Conservation (phyloP, 768 basidiomycete genomes). For the Rhodotorula kratochvilovae region DNA sequence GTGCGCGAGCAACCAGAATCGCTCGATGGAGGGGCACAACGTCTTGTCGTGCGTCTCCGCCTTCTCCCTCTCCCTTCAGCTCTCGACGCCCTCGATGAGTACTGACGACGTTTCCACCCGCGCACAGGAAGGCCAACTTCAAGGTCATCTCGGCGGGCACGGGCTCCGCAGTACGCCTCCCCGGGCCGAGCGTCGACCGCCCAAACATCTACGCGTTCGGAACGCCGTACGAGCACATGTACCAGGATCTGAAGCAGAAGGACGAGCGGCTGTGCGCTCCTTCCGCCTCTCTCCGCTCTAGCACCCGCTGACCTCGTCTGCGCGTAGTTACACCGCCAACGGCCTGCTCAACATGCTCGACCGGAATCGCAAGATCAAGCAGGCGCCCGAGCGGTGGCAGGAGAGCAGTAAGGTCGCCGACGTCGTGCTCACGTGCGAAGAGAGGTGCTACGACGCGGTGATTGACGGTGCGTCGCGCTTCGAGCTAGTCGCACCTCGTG, state of each 20-base stretch:
- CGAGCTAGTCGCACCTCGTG: neutral
- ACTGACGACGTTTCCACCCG: neutral
- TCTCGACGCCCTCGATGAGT: neutral
- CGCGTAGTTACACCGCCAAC: slow-evolving; percentile 76
- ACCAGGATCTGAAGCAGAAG: slow-evolving; percentile 77
- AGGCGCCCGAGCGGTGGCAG: slow-evolving; percentile 95
- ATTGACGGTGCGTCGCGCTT: slow-evolving; percentile 71
- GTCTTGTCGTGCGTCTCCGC: slow-evolving; percentile 69
- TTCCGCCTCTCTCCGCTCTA: neutral
- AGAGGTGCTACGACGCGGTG: slow-evolving; percentile 95
- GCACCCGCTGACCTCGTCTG: neutral
- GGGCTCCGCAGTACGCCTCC: slow-evolving; percentile 91
- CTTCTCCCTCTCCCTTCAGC: slow-evolving; percentile 1
- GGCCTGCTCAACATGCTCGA: slow-evolving; percentile 94
- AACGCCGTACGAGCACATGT: slow-evolving; percentile 93
- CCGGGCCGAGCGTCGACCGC: slow-evolving; percentile 92
- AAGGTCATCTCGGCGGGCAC: slow-evolving; percentile 92
- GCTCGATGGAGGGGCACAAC: slow-evolving; percentile 84
- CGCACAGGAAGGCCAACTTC: slow-evolving; percentile 75
- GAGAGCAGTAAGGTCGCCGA: slow-evolving; percentile 84
- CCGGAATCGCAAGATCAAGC: slow-evolving; percentile 83
- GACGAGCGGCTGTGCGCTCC: slow-evolving; percentile 70
- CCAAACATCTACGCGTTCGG: slow-evolving; percentile 97
- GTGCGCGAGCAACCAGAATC: slow-evolving; percentile 77
- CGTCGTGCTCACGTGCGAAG: slow-evolving; percentile 97